Evolutionary conservation across 495 filamentous ascomycete genomes (phyloP), one percentile per base, ranked within the genome.

Genomic region (Hypoxylon perforatum): DNA sequence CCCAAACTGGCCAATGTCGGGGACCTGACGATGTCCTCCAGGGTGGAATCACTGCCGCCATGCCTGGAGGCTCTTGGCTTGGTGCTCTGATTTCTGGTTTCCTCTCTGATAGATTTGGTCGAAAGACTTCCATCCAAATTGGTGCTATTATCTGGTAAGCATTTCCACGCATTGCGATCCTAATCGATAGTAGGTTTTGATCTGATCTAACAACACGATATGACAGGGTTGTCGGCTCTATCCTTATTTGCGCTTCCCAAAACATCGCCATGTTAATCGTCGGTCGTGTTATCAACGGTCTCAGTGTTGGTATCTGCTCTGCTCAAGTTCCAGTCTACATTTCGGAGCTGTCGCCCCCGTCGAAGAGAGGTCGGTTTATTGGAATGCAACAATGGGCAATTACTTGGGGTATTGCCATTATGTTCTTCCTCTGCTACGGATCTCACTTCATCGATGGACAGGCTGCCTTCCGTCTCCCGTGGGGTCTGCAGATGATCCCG

Each of bases 281-380:
- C 10, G 90, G 90, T 36, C 90, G 91, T 69, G 76, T 92, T 61
- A 87, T 93, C 81, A 93, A 93, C 79, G 91, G 91, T 56, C 69
- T 93, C 39, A 81, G 84, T 17, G 90, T 93, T 41, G 91, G 91
- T 68, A 90, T 93, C 70, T 90, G 87, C 76, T 92, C 89, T 41
- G 91, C 90, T 25, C 89, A 92, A 69, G 90, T 92, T 30, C 91
- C 91, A 0, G 90, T 92, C 53, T 93, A 93, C 73, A 88, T 93
- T 52, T 86, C 89, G 18, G 91, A 93, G 69, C 69, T 93, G 7
- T 84, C 91, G 4, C 88, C 86, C 8, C 90, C 90, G 3, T 81
- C 82, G 36, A 88, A 87, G 76, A 86, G 91, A 70, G 91, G 91
- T 23, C 83, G 89, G 33, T 81, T 94, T 14, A 86, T 92, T 28